These are phyloP conservation scores for Erythrophleum fordii DNA, from an alignment of 306 rosid species.

Conservation along the genomic window DNA sequence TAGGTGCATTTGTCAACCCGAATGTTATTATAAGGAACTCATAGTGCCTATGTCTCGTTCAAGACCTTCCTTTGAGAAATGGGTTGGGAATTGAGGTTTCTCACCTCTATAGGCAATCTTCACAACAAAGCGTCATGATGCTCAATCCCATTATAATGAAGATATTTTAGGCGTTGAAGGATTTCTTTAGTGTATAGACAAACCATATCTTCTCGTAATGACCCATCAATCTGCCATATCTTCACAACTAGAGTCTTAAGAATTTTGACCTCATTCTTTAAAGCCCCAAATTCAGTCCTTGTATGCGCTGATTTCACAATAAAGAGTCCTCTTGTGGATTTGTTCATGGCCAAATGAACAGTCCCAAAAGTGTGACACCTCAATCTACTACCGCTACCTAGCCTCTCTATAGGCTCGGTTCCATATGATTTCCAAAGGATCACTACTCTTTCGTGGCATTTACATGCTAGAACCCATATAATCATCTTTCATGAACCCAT, in stretches of 20 bases:
- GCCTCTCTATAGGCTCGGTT: too few species aligned
- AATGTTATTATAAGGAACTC: too few species aligned
- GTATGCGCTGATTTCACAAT: conserved; percentile 59
- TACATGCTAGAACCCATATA: too few species aligned
- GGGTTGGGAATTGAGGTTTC: conserved; percentile 55
- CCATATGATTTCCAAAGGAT: too few species aligned
- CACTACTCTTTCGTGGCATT: too few species aligned
- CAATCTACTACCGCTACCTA: too few species aligned
- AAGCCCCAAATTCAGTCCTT: conserved; percentile 39
- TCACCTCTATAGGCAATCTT: conserved; percentile 51
- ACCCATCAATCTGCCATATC: conserved; percentile 63
- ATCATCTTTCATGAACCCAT: too few species aligned
- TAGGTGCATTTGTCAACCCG: too few species aligned
- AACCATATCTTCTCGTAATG: conserved; percentile 57
- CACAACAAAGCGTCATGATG: conserved; percentile 62
- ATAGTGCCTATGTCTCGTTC: too few species aligned
- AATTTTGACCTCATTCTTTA: conserved; percentile 54
- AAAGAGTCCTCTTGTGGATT: conserved; percentile 57
- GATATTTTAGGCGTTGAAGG: conserved; percentile 50
- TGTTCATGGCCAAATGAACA: conserved; percentile 68
- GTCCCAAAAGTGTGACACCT: too few species aligned
- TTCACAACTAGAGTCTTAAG: conserved; percentile 49
- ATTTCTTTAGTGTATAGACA: conserved; percentile 62
- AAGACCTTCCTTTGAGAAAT: conserved; percentile 52
- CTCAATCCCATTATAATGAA: conserved; percentile 56